Conservation (phyloP, 192 early-diverging fungal species). For the Rhizophagus sp. region DNA sequence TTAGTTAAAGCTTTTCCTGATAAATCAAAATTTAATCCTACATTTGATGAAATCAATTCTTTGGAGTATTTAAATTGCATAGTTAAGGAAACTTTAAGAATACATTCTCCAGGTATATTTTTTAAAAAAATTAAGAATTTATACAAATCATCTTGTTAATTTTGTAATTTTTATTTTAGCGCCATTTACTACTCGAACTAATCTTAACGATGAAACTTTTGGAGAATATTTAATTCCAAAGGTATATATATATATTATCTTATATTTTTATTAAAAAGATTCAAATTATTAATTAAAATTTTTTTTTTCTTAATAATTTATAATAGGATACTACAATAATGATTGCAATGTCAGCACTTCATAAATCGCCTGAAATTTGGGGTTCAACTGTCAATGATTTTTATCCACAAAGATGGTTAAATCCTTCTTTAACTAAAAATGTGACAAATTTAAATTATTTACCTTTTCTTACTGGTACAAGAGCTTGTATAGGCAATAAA, state of each 20-base stretch:
- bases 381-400: constrained; percentile 41
- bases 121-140: no score
- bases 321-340: no score
- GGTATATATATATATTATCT: constrained; percentile 10
- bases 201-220: constrained; percentile 38
- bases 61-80: constrained; percentile 54
- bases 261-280: background rate
- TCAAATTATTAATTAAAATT: background rate
- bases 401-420: constrained; percentile 54
- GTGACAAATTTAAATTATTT: constrained; percentile 35
- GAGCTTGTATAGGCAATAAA: constrained; percentile 59
- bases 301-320: no score
- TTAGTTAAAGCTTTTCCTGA: constrained; percentile 40
- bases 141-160: no score
- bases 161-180: constrained; percentile 24
- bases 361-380: no score
- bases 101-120: constrained; percentile 42
- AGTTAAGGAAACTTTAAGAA: constrained; percentile 51
- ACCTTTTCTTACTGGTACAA: constrained; percentile 54
- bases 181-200: constrained; percentile 42
- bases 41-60: constrained; percentile 49
- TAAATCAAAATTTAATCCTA: constrained; percentile 41
- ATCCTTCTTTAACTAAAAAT: constrained; percentile 34
- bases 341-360: no score
- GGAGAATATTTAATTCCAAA: constrained; percentile 53